These are phyloP conservation scores for Dryas integrifolia DNA, from an alignment of 331 rosid species.

Conservation along the genomic window DNA sequence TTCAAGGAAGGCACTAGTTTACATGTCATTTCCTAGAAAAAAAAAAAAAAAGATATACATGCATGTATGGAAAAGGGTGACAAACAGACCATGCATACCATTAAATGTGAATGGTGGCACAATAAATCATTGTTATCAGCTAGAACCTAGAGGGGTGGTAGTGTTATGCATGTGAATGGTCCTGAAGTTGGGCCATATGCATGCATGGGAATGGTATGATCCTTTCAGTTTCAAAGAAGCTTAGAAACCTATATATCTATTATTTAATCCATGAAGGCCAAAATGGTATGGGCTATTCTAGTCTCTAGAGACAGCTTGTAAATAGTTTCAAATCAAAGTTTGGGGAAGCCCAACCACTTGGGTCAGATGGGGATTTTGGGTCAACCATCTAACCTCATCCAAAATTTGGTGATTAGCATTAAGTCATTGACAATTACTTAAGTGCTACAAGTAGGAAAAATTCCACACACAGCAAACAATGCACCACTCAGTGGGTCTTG, in stretches of 20 bases:
- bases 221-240: background rate
- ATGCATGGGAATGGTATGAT: background rate
- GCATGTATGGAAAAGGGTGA: background rate
- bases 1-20: too few relatives aligned
- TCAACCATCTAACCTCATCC: background rate
- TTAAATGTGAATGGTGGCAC: background rate
- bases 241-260: too few relatives aligned
- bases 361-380: background rate
- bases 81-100: background rate
- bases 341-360: background rate
- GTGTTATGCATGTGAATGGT: background rate
- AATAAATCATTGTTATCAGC: background rate
- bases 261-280: too few relatives aligned
- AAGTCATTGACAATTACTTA: too few relatives aligned
- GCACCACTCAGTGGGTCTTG: too few relatives aligned
- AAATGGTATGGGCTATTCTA: background rate
- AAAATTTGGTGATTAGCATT: too few relatives aligned
- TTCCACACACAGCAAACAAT: too few relatives aligned
- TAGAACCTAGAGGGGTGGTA: background rate
- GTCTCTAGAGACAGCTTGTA: background rate
- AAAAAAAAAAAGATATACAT: too few relatives aligned
- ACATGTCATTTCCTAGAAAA: too few relatives aligned
- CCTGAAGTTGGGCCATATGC: background rate
- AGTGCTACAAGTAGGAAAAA: too few relatives aligned
- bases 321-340: background rate